Evolutionary conservation across 495 filamentous ascomycete genomes (phyloP), one percentile per base, ranked within the genome.

Genomic region (Aeminium ludgeri): DNA sequence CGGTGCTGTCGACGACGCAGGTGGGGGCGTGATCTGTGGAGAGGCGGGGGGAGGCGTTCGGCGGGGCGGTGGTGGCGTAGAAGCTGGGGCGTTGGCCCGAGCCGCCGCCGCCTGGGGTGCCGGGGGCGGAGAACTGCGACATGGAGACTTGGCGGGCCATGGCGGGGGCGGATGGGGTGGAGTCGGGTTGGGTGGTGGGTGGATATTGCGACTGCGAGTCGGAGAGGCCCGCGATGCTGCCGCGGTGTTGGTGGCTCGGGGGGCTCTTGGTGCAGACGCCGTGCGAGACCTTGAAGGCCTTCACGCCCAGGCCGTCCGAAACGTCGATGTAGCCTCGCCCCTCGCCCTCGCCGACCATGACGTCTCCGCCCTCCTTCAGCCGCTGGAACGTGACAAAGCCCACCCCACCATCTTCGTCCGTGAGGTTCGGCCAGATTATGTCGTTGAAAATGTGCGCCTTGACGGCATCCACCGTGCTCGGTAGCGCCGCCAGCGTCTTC

Each of bases 391-490:
- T 93, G 20, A 96, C 72, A 5, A 97, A 64, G 1, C 91, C 91
- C 18, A 85, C 84, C 11, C 91, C 89, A 23, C 83, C 84, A 56
- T 92, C 86, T 62, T 97, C 91, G 59, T 96, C 86, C 0, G 85
- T 89, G 27, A 97, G 64, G 49, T 97, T 97, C 0, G 89, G 89
- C 91, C 91, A 97, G 38, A 97, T 91, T 33, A 95, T 59, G 54
- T 94, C 86, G 61, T 97, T 97, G 65, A 96, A 97, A 41, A 97
- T 80, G 58, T 97, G 86, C 8, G 67, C 72, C 54, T 94, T 94
- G 55, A 97, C 74, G 2, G 86, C 86, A 11, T 77, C 65, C 32
- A 97, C 83, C 27, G 86, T 87, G 13, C 72, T 76, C 0, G 86
- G 85, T 2, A 95, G 61, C 6, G 80, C 89, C 4, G 86, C 84